phyloP scores from a whole-genome alignment of 495 filamentous ascomycete genomes.

The Penicillium arizonense region DNA sequence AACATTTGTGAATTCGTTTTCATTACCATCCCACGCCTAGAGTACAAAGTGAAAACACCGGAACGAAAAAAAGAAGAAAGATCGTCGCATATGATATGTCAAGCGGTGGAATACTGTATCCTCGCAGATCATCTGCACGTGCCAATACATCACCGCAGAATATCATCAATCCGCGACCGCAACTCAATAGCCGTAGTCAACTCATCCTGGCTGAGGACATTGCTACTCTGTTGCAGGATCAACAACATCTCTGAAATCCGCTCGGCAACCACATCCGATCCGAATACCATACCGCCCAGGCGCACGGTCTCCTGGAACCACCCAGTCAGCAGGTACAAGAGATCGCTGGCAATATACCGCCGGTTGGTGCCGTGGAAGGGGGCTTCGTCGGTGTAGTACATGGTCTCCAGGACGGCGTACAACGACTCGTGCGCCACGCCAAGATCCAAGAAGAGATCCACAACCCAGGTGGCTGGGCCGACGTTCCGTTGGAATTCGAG shows the following conservation, averaged over 20 bases:
- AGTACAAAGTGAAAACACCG: conserved; percentile 9
- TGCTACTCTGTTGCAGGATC: conserved; percentile 39
- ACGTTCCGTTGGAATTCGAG: conserved; percentile 67
- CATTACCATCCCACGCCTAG: conserved; percentile 13
- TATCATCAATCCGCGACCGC: conserved; percentile 42
- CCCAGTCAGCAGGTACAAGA: conserved; percentile 57
- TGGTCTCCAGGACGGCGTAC: conserved; percentile 71
- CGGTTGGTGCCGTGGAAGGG: conserved; percentile 72
- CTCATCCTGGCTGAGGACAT: conserved; percentile 27
- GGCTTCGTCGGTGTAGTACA: conserved; percentile 80
- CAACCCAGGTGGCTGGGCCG: conserved; percentile 73
- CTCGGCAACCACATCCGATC: conserved; percentile 49
- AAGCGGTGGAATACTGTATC: not conserved
- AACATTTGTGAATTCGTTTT: conserved; percentile 9
- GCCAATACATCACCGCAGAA: conserved; percentile 33
- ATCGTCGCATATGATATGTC: not conserved
- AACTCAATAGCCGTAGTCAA: conserved; percentile 36
- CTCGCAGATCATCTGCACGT: not conserved
- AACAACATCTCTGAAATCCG: conserved; percentile 46
- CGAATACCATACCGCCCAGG: conserved; percentile 51
- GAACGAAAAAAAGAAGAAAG: not conserved
- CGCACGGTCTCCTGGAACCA: conserved; percentile 65
- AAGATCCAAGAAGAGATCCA: conserved; percentile 76
- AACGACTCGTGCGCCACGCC: conserved; percentile 73
- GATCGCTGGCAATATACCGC: conserved; percentile 58